Conservation (phyloP, 768 basidiomycete species). For the Tylopilus sp. region DNA sequence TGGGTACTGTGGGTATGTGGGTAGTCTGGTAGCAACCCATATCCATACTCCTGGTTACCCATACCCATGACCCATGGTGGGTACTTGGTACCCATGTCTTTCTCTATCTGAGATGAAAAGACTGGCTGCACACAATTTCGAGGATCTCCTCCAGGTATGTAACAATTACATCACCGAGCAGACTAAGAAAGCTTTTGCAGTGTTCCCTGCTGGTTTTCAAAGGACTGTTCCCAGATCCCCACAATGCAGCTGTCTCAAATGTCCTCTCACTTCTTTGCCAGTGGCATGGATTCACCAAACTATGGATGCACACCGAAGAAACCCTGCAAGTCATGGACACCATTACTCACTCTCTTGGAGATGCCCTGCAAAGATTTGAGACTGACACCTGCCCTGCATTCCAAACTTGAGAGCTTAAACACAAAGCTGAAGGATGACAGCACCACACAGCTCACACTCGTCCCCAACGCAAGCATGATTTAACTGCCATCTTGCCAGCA, state of each 20-base stretch:
- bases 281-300: neutral
- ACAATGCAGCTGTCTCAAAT: neutral
- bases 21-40: too few species aligned
- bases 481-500: too few species aligned
- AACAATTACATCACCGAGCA: neutral
- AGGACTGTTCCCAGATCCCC: neutral
- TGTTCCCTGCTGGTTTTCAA: neutral
- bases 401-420: neutral
- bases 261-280: neutral
- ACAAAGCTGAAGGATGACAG: neutral
- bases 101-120: conserved; percentile 35
- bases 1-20: too few species aligned
- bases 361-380: neutral
- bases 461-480: neutral
- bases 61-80: too few species aligned
- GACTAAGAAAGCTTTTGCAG: neutral
- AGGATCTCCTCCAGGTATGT: conserved; percentile 29
- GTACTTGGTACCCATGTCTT: too few species aligned
- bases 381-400: neutral
- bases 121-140: conserved; percentile 36
- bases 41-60: too few species aligned
- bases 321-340: neutral
- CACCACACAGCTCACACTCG: neutral
- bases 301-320: neutral
- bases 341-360: neutral